phyloP scores from a whole-genome alignment of 1,284 basidiomycete genomes.

The Ganoderma leucocontextum region DNA sequence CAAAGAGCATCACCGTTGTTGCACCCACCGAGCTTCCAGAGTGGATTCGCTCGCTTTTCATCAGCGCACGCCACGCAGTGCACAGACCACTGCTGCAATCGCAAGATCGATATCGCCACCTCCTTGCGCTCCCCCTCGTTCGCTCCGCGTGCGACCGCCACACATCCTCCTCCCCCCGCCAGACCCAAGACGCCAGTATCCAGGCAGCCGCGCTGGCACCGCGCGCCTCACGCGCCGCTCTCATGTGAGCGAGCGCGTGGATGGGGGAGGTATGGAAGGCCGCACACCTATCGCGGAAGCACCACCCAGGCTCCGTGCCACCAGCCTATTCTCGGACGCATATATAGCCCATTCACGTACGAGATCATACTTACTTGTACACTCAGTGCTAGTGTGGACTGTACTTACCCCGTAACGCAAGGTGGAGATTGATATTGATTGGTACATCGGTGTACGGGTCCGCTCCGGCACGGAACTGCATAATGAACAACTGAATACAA shows the following conservation, averaged over 20 bases:
- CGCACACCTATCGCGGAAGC: conserved; percentile 1
- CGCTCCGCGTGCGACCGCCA: conserved; percentile 4
- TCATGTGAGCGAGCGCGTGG: conserved; percentile 10
- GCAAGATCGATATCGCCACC: conserved; percentile 5
- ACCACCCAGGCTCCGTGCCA: background rate
- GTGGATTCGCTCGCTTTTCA: background rate
- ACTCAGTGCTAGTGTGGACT: background rate
- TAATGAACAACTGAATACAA: conserved; percentile 8
- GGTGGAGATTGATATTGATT: conserved; percentile 1
- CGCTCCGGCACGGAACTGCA: background rate
- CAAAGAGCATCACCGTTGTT: background rate
- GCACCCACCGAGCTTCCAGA: background rate
- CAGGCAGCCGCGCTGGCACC: background rate
- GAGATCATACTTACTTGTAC: background rate
- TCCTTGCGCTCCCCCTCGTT: background rate
- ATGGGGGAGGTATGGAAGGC: conserved; percentile 4
- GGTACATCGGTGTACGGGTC: background rate
- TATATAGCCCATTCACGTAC: background rate
- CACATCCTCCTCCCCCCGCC: background rate
- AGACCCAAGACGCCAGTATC: background rate
- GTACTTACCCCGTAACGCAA: background rate
- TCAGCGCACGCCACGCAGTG: conserved; percentile 6
- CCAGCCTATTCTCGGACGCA: conserved; percentile 2
- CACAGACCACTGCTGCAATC: background rate
- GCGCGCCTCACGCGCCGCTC: conserved; percentile 1